Conservation (phyloP, 192 early-diverging fungal genomes). For the Phycomyces nitens region DNA sequence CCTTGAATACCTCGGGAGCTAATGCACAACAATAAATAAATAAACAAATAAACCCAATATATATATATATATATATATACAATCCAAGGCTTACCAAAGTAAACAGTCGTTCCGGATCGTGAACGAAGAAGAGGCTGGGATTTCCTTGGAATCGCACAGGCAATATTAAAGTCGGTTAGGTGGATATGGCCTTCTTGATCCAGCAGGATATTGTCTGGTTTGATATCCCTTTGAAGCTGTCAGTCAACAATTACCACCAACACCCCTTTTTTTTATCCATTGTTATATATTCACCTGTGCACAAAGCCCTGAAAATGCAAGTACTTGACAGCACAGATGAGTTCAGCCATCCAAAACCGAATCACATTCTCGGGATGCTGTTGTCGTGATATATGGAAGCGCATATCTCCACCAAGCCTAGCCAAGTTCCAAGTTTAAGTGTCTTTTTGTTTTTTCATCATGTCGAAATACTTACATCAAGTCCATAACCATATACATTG, state of each 20-base stretch:
- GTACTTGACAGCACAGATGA: conserved; percentile 75
- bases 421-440: too few species aligned
- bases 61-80: conserved; percentile 74
- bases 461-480: conserved; percentile 69
- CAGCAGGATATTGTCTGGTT: conserved; percentile 88
- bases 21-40: neutral
- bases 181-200: conserved; percentile 82
- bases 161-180: conserved; percentile 97
- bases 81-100: conserved; percentile 88
- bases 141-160: conserved; percentile 51
- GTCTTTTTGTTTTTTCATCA: too few species aligned
- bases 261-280: neutral
- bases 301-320: conserved; percentile 81
- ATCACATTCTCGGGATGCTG: conserved; percentile 72
- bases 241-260: neutral
- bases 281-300: conserved; percentile 55
- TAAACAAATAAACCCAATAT: neutral
- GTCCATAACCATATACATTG: conserved; percentile 88
- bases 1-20: conserved; percentile 71
- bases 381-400: conserved; percentile 73
- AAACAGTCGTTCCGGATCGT: conserved; percentile 85
- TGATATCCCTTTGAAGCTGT: conserved; percentile 66
- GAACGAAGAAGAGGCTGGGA: conserved; percentile 64
- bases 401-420: conserved; percentile 81
- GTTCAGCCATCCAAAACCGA: conserved; percentile 84